Evolutionary conservation across 2,329 filamentous ascomycete species (phyloP).

Genomic region (Aspergillaceae sp.): DNA sequence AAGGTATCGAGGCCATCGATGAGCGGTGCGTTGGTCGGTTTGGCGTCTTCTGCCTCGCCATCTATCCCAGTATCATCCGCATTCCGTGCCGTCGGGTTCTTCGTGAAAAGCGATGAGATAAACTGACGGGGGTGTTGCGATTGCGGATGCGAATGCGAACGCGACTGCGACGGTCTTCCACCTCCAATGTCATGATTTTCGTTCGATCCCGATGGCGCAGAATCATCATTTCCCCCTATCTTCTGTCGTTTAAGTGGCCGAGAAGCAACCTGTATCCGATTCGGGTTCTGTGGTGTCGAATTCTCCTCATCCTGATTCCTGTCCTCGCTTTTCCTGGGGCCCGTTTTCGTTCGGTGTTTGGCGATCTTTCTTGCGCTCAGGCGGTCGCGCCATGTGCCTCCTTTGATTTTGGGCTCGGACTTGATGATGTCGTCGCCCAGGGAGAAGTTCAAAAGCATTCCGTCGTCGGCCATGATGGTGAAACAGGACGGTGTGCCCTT

Average conservation of each 20-base stretch:
- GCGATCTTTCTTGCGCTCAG: constrained; percentile 66
- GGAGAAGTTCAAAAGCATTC: constrained; percentile 88
- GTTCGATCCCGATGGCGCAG: not conserved
- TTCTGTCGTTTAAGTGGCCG: constrained; percentile 35
- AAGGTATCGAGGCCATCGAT: constrained; percentile 78
- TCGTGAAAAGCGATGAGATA: constrained; percentile 86
- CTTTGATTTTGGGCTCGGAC: constrained; percentile 60
- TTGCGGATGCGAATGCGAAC: constrained; percentile 11
- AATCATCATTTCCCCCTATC: constrained; percentile 35
- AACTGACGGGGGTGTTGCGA: constrained; percentile 41
- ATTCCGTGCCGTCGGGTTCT: constrained; percentile 68
- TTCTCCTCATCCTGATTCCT: constrained; percentile 2
- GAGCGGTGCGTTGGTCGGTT: constrained; percentile 85
- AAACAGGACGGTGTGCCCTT: not conserved
- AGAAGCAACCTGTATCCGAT: constrained; percentile 22
- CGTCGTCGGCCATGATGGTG: constrained; percentile 75
- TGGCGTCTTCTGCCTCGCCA: constrained; percentile 35
- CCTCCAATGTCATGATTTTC: too few relatives aligned
- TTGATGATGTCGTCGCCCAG: constrained; percentile 59
- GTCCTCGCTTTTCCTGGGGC: constrained; percentile 6
- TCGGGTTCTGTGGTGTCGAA: constrained; percentile 21
- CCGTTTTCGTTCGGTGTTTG: constrained; percentile 43
- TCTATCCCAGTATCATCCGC: constrained; percentile 29
- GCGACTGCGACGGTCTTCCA: not conserved
- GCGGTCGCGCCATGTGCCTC: constrained; percentile 88